Conservation (phyloP, 169 alveolate species). For the Plasmodium cynomolgi region DNA sequence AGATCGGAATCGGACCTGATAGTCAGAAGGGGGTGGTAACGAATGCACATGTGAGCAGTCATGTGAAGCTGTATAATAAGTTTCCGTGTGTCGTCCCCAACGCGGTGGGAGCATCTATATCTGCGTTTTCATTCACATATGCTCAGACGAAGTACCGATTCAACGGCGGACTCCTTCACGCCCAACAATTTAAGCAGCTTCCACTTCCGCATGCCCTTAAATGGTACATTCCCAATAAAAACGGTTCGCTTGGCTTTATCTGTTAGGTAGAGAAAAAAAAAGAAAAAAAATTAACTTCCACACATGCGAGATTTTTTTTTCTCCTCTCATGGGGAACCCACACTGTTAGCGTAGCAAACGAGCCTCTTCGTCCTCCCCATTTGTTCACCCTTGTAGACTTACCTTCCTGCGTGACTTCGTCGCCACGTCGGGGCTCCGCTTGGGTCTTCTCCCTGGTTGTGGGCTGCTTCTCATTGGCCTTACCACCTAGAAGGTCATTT, state of each 20-base stretch:
- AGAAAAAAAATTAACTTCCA: background rate
- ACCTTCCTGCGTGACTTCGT: background rate
- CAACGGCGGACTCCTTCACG: slow-evolving; percentile 19
- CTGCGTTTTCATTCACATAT: background rate
- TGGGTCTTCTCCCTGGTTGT: background rate
- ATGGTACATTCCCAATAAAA: slow-evolving; percentile 43
- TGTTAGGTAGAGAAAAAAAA: background rate
- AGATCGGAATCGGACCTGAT: slow-evolving; percentile 31
- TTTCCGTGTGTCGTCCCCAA: background rate
- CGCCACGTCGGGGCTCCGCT: background rate
- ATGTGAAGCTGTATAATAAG: background rate
- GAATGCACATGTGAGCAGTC: background rate
- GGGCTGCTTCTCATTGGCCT: background rate
- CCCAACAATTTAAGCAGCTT: slow-evolving; percentile 20
- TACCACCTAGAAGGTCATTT: background rate
- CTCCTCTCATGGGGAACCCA: background rate
- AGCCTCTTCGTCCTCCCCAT: background rate
- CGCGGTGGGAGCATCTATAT: background rate
- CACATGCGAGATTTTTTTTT: background rate
- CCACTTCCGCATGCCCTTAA: background rate
- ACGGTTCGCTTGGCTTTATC: slow-evolving; percentile 44
- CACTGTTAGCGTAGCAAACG: background rate
- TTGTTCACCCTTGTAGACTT: background rate
- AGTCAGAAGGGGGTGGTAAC: background rate
- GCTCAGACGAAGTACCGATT: slow-evolving; percentile 31